Evolutionary conservation across 208 protist genomes (phyloP), one percentile per base, ranked within the genome.

Genomic region (Acanthamoeba sp.): DNA sequence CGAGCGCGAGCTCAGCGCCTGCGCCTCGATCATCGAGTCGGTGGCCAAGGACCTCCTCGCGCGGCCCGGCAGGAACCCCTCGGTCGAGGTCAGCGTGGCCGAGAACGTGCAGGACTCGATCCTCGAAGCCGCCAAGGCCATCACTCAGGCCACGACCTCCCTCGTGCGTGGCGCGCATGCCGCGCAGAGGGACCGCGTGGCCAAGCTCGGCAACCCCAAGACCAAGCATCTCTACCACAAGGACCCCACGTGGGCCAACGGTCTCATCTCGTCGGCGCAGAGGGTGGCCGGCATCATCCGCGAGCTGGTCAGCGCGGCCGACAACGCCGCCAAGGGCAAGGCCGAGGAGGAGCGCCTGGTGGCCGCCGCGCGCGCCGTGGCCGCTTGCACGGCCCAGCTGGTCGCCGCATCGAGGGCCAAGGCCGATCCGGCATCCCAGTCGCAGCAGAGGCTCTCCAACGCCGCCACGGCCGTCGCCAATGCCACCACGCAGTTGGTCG

Each of bases 151-250:
- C 40, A 93, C 89, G 18, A 45, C 64, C 16, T 34, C 48, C 38
- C 69, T 93, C 38, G 89, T 93, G 29, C 62, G 89, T 10, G 38
- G 66, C 89, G 89, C 89, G 18, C 50, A 82, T 20, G 66, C 69
- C 16, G 89, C 66, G 29, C 89, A 93, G 71, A 80, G 38, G 36
- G 89, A 93, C 29, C 89, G 89, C 69, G 64, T 93, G 38, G 38
- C 10, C 66, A 93, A 93, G 71, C 89, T 69, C 36, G 89, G 85
- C 85, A 93, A 93, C 48, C 89, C 89, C 36, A 93, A 93, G 89
- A 93, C 64, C 66, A 93, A 93, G 89, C 89, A 93, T 34, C 66
- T 93, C n/a, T 93, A 93, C 50, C 89, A 64, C 52, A 93, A 93
- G 69, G 90, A 94, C 42, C 90, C 90, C 1, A 40, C 64, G 24